Percentiles rank a stretch among this genome's conserved stretches.
phyloP scores from a whole-genome alignment of 768 basidiomycete species.

The Gloeostereum incarnatum region DNA sequence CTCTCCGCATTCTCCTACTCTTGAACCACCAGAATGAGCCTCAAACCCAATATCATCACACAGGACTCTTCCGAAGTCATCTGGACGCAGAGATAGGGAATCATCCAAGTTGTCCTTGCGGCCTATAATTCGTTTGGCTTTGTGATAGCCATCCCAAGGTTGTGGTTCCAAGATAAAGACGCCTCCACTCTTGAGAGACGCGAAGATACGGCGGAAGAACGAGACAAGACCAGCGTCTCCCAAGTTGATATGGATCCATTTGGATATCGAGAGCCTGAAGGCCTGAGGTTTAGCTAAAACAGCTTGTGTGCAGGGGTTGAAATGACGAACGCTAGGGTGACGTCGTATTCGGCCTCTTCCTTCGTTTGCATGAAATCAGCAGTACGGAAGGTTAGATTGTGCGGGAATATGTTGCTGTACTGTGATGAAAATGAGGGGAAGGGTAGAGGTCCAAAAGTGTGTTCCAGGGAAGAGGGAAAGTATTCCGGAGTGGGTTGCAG shows the following conservation, averaged over 20 bases:
- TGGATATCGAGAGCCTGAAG: slow-evolving; percentile 72
- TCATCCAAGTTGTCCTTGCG: slow-evolving; percentile 20
- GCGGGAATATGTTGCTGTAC: slow-evolving; percentile 48
- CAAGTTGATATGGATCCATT: slow-evolving; percentile 85
- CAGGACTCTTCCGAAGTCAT: slow-evolving; percentile 36
- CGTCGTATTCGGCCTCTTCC: slow-evolving; percentile 59
- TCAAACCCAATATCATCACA: slow-evolving; percentile 52
- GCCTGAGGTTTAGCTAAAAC: not conserved
- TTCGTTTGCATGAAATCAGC: slow-evolving; percentile 61
- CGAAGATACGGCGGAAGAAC: slow-evolving; percentile 60
- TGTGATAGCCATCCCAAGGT: slow-evolving; percentile 75
- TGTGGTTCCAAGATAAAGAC: slow-evolving; percentile 78
- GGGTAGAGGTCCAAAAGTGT: slow-evolving; percentile 68
- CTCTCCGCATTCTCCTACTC: slow-evolving; percentile 58
- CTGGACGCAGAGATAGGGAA: slow-evolving; percentile 37
- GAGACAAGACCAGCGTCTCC: slow-evolving; percentile 62
- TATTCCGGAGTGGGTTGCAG: slow-evolving; percentile 28
- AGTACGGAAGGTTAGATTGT: slow-evolving; percentile 65
- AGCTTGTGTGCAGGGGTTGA: not conserved
- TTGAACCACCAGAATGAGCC: slow-evolving; percentile 35
- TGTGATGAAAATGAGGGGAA: slow-evolving; percentile 36
- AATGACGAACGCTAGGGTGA: slow-evolving; percentile 64
- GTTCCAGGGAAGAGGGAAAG: slow-evolving; percentile 73
- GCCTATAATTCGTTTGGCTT: slow-evolving; percentile 63
- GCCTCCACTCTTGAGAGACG: slow-evolving; percentile 52